phyloP scores from a whole-genome alignment of 768 basidiomycete genomes.

The Phylloporus sp. region DNA sequence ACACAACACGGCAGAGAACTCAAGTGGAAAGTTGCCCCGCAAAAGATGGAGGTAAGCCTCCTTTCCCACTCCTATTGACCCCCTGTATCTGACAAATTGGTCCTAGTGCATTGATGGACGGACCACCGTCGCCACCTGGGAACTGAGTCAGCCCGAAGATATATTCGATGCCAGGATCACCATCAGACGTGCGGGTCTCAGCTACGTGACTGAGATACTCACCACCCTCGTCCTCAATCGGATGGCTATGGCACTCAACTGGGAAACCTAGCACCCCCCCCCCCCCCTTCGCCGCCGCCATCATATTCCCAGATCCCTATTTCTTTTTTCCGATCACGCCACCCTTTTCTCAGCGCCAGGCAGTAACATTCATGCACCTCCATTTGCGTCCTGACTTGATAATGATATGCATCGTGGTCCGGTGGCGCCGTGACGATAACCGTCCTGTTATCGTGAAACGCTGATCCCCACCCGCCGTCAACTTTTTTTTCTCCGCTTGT shows the following conservation, averaged over 20 bases:
- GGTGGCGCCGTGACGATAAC: constrained; percentile 4
- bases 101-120: constrained; percentile 62
- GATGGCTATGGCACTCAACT: constrained; percentile 58
- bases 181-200: constrained; percentile 53
- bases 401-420: not conserved
- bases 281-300: constrained; percentile 1
- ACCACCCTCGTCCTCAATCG: constrained; percentile 73
- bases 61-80: not conserved
- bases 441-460: constrained; percentile 19
- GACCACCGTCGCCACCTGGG: constrained; percentile 64
- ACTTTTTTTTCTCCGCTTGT: not conserved
- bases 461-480: not conserved
- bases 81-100: constrained; percentile 1
- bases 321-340: constrained; percentile 4
- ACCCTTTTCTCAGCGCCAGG: constrained; percentile 3
- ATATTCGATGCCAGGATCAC: constrained; percentile 58
- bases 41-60: constrained; percentile 61
- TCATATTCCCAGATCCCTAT: not conserved
- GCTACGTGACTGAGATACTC: constrained; percentile 70
- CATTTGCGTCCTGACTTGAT: not conserved
- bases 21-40: constrained; percentile 67
- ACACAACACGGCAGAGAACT: constrained; percentile 64
- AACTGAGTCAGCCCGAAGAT: constrained; percentile 52
- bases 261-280: constrained; percentile 31
- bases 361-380: constrained; percentile 1